Base-by-base conservation (phyloP, 83 land plant genomes). In the Larix sibirica region DNA sequence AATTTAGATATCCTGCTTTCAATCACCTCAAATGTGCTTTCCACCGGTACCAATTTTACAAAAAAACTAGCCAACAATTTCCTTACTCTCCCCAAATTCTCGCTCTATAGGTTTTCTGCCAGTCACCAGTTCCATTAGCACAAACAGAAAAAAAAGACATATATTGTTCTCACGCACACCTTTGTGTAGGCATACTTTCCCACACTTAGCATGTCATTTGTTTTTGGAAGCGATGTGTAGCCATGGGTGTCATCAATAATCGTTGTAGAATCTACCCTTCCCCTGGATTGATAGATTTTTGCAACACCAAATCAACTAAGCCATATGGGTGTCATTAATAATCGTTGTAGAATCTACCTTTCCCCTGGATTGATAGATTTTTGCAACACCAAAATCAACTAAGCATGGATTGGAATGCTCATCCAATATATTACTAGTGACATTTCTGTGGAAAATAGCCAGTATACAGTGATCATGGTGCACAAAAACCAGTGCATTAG, bases 171-270 rank as follows among this genome's bases (percentile, higher is more conserved):
- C 20, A 83, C 85, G 7, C 92, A 89, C 26, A 92, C 93, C 81
- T 89, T 93, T 5, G 95, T 86, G 81, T 87, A 88, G n/a, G 92
- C 89, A 71, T 93, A 90, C 40, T 33, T 93, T 93, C 90, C 88
- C 44, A 76, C 20, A 44, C 33, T 47, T 13, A 20, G 36, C 56
- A 76, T 33, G 36, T 33, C 24, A 67, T 67, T 23, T 13, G 36
- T 33, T 33, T 33, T 33, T 2, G 36, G 36, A 2, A 33, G 36
- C 36, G 3, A 33, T 33, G 36, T 33, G 36, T 33, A 86, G 65
- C 85, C 88, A 36, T 83, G 79, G n/a, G 84, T 82, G 73, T 88
- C 84, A 44, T 81, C 80, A 33, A 88, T 64, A 42, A 78, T 83
- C 5, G 90, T 86, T 24, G 92, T 89, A 67, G 71, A 67, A 44